Evolutionary conservation across 495 filamentous ascomycete species (phyloP), one percentile per base, ranked within the genome.

Genomic region (Wilcoxina mikolae): DNA sequence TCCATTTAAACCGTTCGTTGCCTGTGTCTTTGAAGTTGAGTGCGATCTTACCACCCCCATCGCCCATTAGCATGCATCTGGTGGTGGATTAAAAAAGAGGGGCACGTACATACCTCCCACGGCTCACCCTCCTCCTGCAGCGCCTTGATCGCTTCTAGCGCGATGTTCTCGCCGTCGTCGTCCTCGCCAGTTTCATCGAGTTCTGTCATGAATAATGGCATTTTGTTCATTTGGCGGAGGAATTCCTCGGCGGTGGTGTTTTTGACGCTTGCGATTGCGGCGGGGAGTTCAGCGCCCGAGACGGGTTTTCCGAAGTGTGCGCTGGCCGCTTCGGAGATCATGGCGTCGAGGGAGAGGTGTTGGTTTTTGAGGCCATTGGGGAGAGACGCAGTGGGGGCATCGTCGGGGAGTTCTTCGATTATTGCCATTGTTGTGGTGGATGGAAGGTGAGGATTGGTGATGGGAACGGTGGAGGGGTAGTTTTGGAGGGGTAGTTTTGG

Each of bases 171-270:
- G 24, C 71, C 75, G 25, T 42, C 67, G 71, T 74, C 71, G 62
- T 77, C 74, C 59, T 71, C 76, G 23, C 73, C 74, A 11, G 75
- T 73, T 56, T 89, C 82, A 57, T 87, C 84, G 10, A 95, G 76
- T 57, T 82, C 77, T 4, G 85, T 95, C 91, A 98, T 98, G 72
- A 98, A 98, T 26, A 98, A 73, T 4, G 93, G 91, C 59, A 66
- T 66, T 28, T 65, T 66, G 43, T 57, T 58, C 54, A 66, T 54
- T 12, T 60, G 53, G 12, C 55, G 56, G 10, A 66, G 33, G 45
- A 66, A 66, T 20, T 66, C 63, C 20, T 65, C 64, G 2, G 64
- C 53, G 12, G 59, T 56, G 7, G 53, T 54, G 20, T 53, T 55
- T 10, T 46, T 66, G 25, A 66, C 54, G 23, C 58, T 46, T 26